phyloP scores from a whole-genome alignment of 1,284 basidiomycete species.

The Heterobasidion irregulare region DNA sequence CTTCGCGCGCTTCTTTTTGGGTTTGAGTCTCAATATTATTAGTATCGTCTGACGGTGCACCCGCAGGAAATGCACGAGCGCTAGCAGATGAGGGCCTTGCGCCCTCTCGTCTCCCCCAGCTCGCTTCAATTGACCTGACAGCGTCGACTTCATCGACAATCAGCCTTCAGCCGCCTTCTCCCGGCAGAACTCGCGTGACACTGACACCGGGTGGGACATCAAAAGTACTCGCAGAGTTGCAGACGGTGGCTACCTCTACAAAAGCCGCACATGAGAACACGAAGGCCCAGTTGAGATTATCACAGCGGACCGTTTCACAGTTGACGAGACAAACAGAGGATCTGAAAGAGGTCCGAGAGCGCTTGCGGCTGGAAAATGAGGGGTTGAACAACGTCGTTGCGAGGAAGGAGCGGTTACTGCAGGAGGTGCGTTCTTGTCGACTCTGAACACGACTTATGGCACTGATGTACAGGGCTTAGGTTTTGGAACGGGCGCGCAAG shows the following conservation, averaged over 20 bases:
- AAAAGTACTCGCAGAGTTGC: slow-evolving; percentile 75
- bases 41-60: slow-evolving; percentile 8
- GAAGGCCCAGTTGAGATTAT: slow-evolving; percentile 65
- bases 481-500: slow-evolving; percentile 74
- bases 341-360: slow-evolving; percentile 75
- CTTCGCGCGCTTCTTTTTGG: slow-evolving; percentile 5
- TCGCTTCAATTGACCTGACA: slow-evolving; percentile 21
- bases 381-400: slow-evolving; percentile 78
- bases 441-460: neutral
- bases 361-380: slow-evolving; percentile 78
- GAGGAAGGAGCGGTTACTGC: slow-evolving; percentile 75
- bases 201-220: slow-evolving; percentile 72
- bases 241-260: slow-evolving; percentile 74
- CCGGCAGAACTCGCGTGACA: slow-evolving; percentile 25
- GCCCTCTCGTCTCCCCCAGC: slow-evolving; percentile 11
- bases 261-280: slow-evolving; percentile 77
- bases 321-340: slow-evolving; percentile 80
- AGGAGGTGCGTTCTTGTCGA: slow-evolving; percentile 49
- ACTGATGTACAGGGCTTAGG: slow-evolving; percentile 27
- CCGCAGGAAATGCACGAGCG: slow-evolving; percentile 68
- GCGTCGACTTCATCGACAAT: slow-evolving; percentile 16
- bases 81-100: slow-evolving; percentile 59
- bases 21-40: slow-evolving; percentile 6
- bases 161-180: slow-evolving; percentile 14
- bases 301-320: slow-evolving; percentile 73